Conservation (phyloP, 257 asterid genomes). For the Fraxinus pennsylvanica region DNA sequence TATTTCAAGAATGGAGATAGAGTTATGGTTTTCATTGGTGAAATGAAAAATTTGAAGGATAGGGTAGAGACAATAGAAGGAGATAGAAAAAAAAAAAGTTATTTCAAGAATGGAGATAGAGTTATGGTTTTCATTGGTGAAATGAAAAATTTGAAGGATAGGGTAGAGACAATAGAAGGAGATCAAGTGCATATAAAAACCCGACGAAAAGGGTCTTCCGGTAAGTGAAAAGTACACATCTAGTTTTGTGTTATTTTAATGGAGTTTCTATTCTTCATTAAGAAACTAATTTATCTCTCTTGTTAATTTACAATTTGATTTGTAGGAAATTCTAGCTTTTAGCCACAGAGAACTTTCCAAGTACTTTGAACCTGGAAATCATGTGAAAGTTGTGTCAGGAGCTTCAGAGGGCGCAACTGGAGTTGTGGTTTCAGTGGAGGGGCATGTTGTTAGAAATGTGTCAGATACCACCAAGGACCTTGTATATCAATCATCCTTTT, state of each 20-base stretch:
- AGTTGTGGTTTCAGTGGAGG: slow-evolving; percentile 94
- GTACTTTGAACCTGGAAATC: slow-evolving; percentile 92
- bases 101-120: slow-evolving; percentile 90
- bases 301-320: slow-evolving; percentile 23
- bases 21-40: slow-evolving; percentile 87
- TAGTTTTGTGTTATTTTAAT: background rate
- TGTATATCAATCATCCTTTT: slow-evolving; percentile 43
- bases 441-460: slow-evolving; percentile 88
- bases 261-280: slow-evolving; percentile 12
- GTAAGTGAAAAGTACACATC: slow-evolving; percentile 36
- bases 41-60: slow-evolving; percentile 81
- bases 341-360: slow-evolving; percentile 86
- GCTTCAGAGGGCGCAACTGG: slow-evolving; percentile 96
- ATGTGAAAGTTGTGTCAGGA: slow-evolving; percentile 88
- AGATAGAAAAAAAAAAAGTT: slow-evolving; percentile 49
- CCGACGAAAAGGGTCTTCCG: slow-evolving; percentile 73
- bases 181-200: slow-evolving; percentile 84
- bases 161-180: slow-evolving; percentile 95
- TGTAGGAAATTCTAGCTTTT: slow-evolving; percentile 77
- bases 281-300: slow-evolving; percentile 1
- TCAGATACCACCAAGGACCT: slow-evolving; percentile 95
- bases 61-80: slow-evolving; percentile 95
- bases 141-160: slow-evolving; percentile 78
- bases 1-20: slow-evolving; percentile 94
- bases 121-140: slow-evolving; percentile 91